phyloP scores from a whole-genome alignment of 2,329 filamentous ascomycete species.

The Aspergillus hortae region DNA sequence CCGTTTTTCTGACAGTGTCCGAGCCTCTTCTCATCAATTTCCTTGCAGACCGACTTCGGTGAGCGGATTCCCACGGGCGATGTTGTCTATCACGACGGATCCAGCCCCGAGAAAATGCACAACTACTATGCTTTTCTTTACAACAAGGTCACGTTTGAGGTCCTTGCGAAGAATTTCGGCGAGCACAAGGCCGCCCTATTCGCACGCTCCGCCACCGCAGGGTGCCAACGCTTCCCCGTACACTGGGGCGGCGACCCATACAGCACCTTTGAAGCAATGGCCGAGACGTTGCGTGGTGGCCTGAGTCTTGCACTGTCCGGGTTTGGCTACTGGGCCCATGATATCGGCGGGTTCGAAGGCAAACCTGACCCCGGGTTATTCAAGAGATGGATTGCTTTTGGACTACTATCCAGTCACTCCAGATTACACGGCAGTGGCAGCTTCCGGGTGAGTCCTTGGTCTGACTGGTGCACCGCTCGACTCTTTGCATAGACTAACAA shows the following conservation, averaged over 20 bases:
- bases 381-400: conserved; percentile 10
- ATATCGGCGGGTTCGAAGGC: conserved; percentile 10
- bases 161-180: conserved; percentile 3
- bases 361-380: conserved; percentile 6
- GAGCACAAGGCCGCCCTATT: conserved; percentile 7
- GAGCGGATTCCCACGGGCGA: conserved; percentile 10
- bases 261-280: conserved; percentile 8
- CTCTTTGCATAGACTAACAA: background rate
- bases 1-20: background rate
- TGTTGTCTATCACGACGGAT: conserved; percentile 7
- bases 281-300: conserved; percentile 7
- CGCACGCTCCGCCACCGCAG: conserved; percentile 7
- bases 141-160: conserved; percentile 8
- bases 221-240: conserved; percentile 8
- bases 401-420: conserved; percentile 8
- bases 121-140: conserved; percentile 11
- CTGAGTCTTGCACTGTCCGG: conserved; percentile 8
- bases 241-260: conserved; percentile 10
- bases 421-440: conserved; percentile 6
- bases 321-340: conserved; percentile 10
- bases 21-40: background rate
- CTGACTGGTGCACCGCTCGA: background rate
- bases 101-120: conserved; percentile 8
- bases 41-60: conserved; percentile 7
- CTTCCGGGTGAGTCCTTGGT: conserved; percentile 2